Base-by-base conservation (phyloP, 768 basidiomycete species). In the Termitomyces sp. region DNA sequence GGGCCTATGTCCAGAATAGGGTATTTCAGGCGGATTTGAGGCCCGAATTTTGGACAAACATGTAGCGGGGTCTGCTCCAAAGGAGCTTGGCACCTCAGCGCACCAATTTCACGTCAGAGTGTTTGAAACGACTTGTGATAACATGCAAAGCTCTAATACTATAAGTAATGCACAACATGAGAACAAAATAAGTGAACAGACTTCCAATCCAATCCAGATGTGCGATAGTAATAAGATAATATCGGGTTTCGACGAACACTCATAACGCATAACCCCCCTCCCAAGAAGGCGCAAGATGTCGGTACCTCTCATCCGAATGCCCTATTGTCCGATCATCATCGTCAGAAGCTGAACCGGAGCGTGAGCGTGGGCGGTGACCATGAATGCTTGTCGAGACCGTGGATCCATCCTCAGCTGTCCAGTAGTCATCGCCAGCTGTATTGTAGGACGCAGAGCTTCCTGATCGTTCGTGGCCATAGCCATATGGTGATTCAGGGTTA, bases 381-480 rank as follows among this genome's bases (percentile, higher is more conserved):
- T 50, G 30, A 23, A 31, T 26, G 21, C 35, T 33, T 41, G 17
- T 42, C 19, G 55, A 51, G 12, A 12, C 37, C 15, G 7, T 10
- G 14, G 38, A 37, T 33, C 51, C 61, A 26, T 64, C 60, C 17
- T 66, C 75, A 15, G 66, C 68, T n/a, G 65, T 60, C 66, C 68
- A 75, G 45, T 69, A 75, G 4, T 74, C 78, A 31, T 79, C 78
- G 15, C 66, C 68, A n/a, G 74, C 78, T 40, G 80, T 77, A 40
- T 71, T 69, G 62, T 70, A 78, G 53, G 78, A 76, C 15, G 73
- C 71, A 38, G 71, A 69, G 54, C 74, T 80, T 17, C 67, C 68
- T 26, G 76, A 68, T 41, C 73, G 65, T 60, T 69, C 67, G 48
- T 63, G 61, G 12, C 50, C 55, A 47, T 65, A 60, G 6, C 60